phyloP scores from a whole-genome alignment of 1,139 yeast species.

The Candida tunisiensis region DNA sequence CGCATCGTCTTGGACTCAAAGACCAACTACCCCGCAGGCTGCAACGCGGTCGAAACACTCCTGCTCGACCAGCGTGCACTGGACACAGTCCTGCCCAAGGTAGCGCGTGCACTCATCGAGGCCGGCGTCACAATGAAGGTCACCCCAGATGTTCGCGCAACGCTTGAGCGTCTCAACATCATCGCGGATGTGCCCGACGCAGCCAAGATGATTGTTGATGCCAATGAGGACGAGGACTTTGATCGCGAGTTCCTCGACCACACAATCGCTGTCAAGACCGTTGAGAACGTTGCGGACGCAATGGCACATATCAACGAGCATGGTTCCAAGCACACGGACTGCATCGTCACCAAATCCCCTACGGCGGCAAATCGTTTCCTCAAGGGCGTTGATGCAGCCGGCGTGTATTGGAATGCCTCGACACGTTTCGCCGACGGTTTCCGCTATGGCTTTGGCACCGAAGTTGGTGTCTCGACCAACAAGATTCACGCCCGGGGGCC shows the following conservation, averaged over 20 bases:
- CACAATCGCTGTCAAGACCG: constrained; percentile 59
- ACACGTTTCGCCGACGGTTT: constrained; percentile 98
- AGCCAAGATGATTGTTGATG: constrained; percentile 26
- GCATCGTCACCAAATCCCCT: constrained; percentile 65
- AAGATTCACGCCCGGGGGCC: constrained; percentile 98
- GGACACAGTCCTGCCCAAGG: constrained; percentile 15
- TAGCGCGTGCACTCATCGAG: constrained; percentile 31
- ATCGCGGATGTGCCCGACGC: constrained; percentile 12
- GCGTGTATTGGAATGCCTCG: constrained; percentile 97
- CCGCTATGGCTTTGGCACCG: constrained; percentile 96
- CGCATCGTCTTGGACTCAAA: constrained; percentile 71
- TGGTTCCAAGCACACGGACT: constrained; percentile 94
- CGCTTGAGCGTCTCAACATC: constrained; percentile 11
- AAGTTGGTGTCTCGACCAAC: constrained; percentile 93
- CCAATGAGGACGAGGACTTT: constrained; percentile 54
- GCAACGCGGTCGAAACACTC: constrained; percentile 88
- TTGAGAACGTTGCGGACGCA: constrained; percentile 47
- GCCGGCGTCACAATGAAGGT: constrained; percentile 65
- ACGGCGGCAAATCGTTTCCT: constrained; percentile 57
- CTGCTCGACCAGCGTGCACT: constrained; percentile 44
- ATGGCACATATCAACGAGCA: constrained; percentile 72
- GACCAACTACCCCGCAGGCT: constrained; percentile 96
- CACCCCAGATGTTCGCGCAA: constrained; percentile 31
- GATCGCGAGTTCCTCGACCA: constrained; percentile 69
- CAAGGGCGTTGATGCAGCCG: constrained; percentile 84